Percentiles rank a stretch among this genome's conserved stretches.
Conservation (phyloP, 2,329 filamentous ascomycete species). For the Penicillium sp. region DNA sequence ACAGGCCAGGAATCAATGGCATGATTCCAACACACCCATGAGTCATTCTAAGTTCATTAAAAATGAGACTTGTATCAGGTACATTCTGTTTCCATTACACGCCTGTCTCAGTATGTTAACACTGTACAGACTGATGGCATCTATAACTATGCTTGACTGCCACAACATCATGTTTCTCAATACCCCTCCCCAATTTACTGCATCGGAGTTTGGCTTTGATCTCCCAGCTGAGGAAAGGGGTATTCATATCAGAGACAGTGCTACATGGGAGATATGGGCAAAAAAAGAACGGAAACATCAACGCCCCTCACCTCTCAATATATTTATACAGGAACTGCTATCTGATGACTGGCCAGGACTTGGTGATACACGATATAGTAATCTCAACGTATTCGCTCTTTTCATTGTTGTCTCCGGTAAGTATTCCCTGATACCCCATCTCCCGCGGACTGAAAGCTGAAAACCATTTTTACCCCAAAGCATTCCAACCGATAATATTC, state of each 20-base stretch:
- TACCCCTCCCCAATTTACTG: conserved; percentile 4
- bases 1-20: conserved; percentile 9
- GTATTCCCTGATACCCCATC: background rate
- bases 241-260: conserved; percentile 9
- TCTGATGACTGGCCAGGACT: conserved; percentile 4
- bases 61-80: conserved; percentile 15
- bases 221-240: conserved; percentile 16
- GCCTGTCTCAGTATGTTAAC: background rate
- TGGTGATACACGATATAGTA: conserved; percentile 1
- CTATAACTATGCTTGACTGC: conserved; percentile 17
- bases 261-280: conserved; percentile 9
- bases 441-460: background rate
- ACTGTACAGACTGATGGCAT: conserved; percentile 9
- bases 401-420: conserved; percentile 14
- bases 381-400: conserved; percentile 12
- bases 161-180: conserved; percentile 19
- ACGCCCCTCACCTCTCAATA: conserved; percentile 5
- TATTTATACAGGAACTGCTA: conserved; percentile 9
- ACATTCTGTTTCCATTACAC: background rate
- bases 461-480: background rate
- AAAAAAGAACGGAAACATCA: conserved; percentile 4
- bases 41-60: conserved; percentile 1
- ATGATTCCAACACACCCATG: background rate
- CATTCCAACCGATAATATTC: conserved; percentile 13
- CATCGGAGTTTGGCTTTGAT: conserved; percentile 10